A percentile compares a stretch with the other conserved stretches of the same genome.
These are phyloP conservation scores for Jackrogersella multiformis DNA, from an alignment of 495 filamentous ascomycete species.

Conservation along the genomic window DNA sequence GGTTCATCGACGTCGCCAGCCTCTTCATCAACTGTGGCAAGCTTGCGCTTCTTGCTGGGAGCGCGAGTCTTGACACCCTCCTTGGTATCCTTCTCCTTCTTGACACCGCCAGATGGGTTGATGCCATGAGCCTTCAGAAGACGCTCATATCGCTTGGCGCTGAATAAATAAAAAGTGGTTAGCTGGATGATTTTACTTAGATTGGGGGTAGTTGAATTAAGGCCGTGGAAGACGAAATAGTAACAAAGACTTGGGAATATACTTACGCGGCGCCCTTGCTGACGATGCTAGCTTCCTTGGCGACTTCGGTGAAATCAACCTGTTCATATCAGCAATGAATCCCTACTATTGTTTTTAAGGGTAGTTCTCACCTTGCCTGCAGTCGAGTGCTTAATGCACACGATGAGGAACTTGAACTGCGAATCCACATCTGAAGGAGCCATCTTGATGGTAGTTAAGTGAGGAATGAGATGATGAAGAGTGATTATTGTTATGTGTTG, in stretches of 20 bases:
- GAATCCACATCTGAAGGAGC: conserved; percentile 59
- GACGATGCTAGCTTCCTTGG: conserved; percentile 69
- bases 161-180: conserved; percentile 34
- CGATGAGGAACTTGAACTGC: conserved; percentile 70
- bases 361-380: conserved; percentile 63
- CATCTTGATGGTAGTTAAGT: conserved; percentile 54
- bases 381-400: conserved; percentile 67
- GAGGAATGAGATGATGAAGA: too few relatives aligned
- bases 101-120: conserved; percentile 31
- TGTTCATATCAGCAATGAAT: conserved; percentile 44
- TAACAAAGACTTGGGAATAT: not conserved
- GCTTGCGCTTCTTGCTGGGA: conserved; percentile 55
- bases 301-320: conserved; percentile 70
- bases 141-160: conserved; percentile 72
- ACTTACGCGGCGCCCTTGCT: conserved; percentile 74
- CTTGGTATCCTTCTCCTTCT: conserved; percentile 45
- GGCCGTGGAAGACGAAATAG: not conserved
- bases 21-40: conserved; percentile 43
- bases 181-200: not conserved
- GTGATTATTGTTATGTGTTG: too few relatives aligned
- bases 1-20: conserved; percentile 50
- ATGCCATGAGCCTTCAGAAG: conserved; percentile 68
- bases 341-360: not conserved
- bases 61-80: conserved; percentile 36
- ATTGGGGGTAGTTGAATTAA: not conserved